Conservation (phyloP, 176 grass and related monocot genomes). For the Oryza punctata region DNA sequence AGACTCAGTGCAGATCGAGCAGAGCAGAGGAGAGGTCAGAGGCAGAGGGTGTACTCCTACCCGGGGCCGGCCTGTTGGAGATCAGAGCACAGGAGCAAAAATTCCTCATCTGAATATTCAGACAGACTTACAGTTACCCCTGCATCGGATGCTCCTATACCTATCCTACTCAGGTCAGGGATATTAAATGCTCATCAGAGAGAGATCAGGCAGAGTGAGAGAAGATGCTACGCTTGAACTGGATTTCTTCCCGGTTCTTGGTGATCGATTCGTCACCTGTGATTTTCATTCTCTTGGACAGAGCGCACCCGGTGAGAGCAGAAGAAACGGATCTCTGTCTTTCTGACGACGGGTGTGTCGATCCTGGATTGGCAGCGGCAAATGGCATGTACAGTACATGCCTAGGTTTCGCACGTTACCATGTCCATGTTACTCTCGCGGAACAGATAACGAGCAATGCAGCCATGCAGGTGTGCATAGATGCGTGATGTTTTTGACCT, state of each 20-base stretch:
- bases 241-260: not conserved
- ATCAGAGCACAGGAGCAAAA: not conserved
- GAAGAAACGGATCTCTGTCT: constrained; percentile 30
- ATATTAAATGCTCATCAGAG: not conserved
- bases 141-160: constrained; percentile 21
- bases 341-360: constrained; percentile 18
- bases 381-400: not conserved
- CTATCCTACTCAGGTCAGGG: not conserved
- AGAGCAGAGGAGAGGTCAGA: not conserved
- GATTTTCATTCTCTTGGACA: constrained; percentile 18
- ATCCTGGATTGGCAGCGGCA: not conserved
- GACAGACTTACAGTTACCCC: not conserved
- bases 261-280: not conserved
- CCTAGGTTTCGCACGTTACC: not conserved
- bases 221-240: not conserved
- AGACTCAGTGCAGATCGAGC: not conserved
- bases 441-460: not conserved
- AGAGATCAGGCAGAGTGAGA: not conserved
- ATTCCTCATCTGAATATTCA: not conserved
- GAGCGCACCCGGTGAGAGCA: constrained; percentile 8
- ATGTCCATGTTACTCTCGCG: not conserved
- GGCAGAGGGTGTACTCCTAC: not conserved
- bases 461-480: not conserved
- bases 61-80: not conserved
- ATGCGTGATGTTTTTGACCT: not conserved